A percentile compares a stretch with the other conserved stretches of the same genome.
Conservation (phyloP, 441 rosid genomes). For the Populus hybrid region DNA sequence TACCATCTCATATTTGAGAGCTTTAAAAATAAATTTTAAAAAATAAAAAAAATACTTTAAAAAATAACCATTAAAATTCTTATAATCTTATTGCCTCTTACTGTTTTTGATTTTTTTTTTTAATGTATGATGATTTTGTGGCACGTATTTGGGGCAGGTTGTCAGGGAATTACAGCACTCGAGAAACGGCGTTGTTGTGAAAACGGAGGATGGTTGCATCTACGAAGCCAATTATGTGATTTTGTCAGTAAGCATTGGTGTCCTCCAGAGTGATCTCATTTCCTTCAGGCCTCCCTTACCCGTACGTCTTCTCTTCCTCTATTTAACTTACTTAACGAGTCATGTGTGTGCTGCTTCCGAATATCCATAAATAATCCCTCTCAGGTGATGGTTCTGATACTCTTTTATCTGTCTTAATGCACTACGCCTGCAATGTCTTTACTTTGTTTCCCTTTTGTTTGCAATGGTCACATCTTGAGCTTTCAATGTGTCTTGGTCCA, state of each 20-base stretch:
- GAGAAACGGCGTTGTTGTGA: constrained; percentile 61
- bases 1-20: not conserved
- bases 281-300: too few relatives aligned
- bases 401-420: too few relatives aligned
- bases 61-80: too few relatives aligned
- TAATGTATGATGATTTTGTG: constrained; percentile 17
- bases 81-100: too few relatives aligned
- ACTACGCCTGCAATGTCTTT: too few relatives aligned
- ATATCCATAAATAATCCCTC: not conserved
- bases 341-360: not conserved
- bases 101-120: too few relatives aligned
- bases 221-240: constrained; percentile 86
- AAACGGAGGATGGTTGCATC: constrained; percentile 42
- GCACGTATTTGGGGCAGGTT: constrained; percentile 43
- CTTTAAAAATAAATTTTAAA: too few relatives aligned
- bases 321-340: not conserved
- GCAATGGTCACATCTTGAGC: constrained; percentile 15
- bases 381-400: too few relatives aligned
- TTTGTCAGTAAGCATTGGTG: constrained; percentile 94
- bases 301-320: constrained; percentile 46
- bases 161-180: constrained; percentile 90
- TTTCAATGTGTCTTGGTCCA: constrained; percentile 16
- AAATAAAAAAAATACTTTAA: too few relatives aligned
- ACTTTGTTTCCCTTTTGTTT: not conserved
- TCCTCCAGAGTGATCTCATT: constrained; percentile 89